Evolutionary conservation across 2,329 filamentous ascomycete species (phyloP).

Genomic region (Diaporthe caulivora): DNA sequence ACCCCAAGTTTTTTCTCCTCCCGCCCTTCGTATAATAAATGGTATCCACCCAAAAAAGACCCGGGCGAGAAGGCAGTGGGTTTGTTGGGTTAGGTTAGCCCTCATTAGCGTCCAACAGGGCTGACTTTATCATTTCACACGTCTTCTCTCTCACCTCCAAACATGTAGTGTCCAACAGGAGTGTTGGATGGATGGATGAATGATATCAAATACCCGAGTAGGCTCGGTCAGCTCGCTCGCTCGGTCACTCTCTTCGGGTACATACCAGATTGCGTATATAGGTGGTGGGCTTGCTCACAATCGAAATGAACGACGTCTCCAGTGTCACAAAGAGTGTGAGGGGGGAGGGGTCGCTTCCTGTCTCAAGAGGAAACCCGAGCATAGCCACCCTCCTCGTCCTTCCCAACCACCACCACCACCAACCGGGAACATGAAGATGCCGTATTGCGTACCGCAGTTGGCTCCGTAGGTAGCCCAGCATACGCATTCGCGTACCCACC

Average conservation of each 20-base stretch:
- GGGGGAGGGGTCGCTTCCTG: background rate
- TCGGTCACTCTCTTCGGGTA: conserved; percentile 16
- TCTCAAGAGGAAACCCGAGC: conserved; percentile 25
- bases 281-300: background rate
- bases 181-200: background rate
- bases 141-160: background rate
- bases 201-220: background rate
- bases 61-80: conserved; percentile 25
- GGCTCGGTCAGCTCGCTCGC: background rate
- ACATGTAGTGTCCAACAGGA: background rate
- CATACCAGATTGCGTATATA: background rate
- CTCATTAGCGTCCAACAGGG: conserved; percentile 12
- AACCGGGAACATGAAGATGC: too few species aligned
- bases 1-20: conserved; percentile 10
- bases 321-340: conserved; percentile 8
- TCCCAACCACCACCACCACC: background rate
- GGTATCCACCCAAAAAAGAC: conserved; percentile 16
- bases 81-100: conserved; percentile 31
- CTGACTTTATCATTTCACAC: background rate
- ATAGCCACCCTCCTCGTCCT: conserved; percentile 4
- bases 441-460: too few species aligned
- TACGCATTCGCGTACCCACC: too few species aligned
- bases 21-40: conserved; percentile 28
- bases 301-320: conserved; percentile 6
- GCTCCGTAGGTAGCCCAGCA: too few species aligned